phyloP scores from a whole-genome alignment of 1,139 yeast genomes.

The Kodamaea arcana region DNA sequence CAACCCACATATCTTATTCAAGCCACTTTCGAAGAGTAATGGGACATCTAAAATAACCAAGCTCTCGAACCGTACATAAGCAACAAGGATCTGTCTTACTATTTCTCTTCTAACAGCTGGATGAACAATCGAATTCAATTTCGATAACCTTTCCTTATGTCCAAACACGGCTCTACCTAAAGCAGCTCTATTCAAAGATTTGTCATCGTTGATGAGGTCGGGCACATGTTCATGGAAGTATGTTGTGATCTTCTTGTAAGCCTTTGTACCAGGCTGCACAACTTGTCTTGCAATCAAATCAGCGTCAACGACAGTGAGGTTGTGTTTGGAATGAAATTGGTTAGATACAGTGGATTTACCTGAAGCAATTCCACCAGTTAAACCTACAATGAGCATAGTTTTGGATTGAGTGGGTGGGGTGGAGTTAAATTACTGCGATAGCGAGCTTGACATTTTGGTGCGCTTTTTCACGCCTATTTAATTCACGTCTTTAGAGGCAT shows the following conservation, averaged over 20 bases:
- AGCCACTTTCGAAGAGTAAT: constrained; percentile 72
- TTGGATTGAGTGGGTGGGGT: no score
- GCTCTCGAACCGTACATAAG: constrained; percentile 48
- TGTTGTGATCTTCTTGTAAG: constrained; percentile 60
- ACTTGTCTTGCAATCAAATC: constrained; percentile 84
- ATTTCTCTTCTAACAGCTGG: constrained; percentile 82
- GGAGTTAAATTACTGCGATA: no score
- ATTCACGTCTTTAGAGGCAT: no score
- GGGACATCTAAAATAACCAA: constrained; percentile 87
- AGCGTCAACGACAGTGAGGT: constrained; percentile 74
- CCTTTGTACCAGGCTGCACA: constrained; percentile 73
- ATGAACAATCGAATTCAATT: constrained; percentile 75
- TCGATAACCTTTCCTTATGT: constrained; percentile 47
- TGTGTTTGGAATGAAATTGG: constrained; percentile 47
- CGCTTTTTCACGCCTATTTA: no score
- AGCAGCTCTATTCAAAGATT: constrained; percentile 60
- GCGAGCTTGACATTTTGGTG: no score
- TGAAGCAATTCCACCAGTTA: constrained; percentile 94
- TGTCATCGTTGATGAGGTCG: constrained; percentile 51
- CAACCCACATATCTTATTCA: constrained; percentile 68
- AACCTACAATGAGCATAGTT: constrained; percentile 82
- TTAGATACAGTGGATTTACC: constrained; percentile 91
- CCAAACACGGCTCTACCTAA: constrained; percentile 81
- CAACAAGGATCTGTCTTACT: constrained; percentile 48
- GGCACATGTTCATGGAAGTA: constrained; percentile 57